Evolutionary conservation across 805 yeast genomes (phyloP), one percentile per base, ranked within the genome.

Genomic region (Monosporozyma servazzii): DNA sequence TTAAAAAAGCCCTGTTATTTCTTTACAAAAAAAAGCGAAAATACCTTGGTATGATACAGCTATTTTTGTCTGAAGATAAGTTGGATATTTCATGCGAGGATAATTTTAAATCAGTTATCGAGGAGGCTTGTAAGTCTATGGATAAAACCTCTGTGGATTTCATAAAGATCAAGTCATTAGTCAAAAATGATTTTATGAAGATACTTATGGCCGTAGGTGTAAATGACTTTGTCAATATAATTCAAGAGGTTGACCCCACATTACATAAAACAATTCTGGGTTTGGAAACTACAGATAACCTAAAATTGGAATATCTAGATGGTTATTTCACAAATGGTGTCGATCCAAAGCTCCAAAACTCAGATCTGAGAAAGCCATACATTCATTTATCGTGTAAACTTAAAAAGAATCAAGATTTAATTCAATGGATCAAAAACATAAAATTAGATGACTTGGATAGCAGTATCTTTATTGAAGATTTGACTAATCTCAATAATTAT

Each of bases 1-100:
- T 62, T 25, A 51, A 58, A 9, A 59, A 41, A 50, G 65, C 51
- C 44, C 60, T 60, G 13, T 66, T 52, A 51, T 41, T 46, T 48
- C 53, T 53, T 37, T 71, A 62, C 46, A 47, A 48, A 23, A 62
- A 55, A 37, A 37, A 51, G 1, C 51, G 50, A 20, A 33, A 39
- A 15, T 49, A 23, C 23, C 4, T 27, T 17, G 41, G 45, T 13
- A 31, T 48, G 20, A 33, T 48, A 13, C 13, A 31, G 3, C 8
- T 48, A 15, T 42, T 40, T 18, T 48, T 48, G 8, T 11, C 17
- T 18, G 36, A 45, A 3, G 45, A 31, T n/a, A 23, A 20, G 3
- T 17, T 10, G 3, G 49, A 47, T 2, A 3, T 17, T 15, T 48
- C 31, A 41, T 48, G 23, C 17, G 40, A 40, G 7, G 7, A 33